Evolutionary conservation across 108 stramenopile species (phyloP).

Genomic region (Epithemia pelagica): DNA sequence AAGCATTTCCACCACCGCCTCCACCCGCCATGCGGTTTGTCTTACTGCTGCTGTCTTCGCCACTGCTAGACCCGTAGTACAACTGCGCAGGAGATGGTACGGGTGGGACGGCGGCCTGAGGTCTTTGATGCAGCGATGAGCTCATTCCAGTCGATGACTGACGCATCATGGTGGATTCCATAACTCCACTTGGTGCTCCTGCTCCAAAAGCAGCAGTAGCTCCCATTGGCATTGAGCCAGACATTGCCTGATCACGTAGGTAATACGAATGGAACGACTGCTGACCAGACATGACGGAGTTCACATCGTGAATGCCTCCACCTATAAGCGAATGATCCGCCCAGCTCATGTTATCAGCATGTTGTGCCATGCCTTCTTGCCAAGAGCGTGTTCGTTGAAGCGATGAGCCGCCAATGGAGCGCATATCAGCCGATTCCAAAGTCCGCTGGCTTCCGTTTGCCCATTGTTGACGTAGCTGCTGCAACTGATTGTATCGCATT

Average conservation of each 20-base stretch:
- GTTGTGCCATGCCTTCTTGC: neutral
- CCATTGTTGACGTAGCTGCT: neutral
- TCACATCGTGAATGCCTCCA: slow-evolving; percentile 10
- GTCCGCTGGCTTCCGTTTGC: neutral
- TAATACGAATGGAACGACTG: slow-evolving; percentile 5
- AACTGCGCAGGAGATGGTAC: neutral
- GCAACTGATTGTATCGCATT: neutral
- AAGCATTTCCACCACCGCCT: slow-evolving; percentile 5
- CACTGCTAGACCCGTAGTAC: neutral
- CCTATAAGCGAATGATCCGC: slow-evolving; percentile 6
- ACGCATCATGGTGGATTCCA: neutral
- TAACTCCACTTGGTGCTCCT: neutral
- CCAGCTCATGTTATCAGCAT: neutral
- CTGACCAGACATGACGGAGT: slow-evolving; percentile 4
- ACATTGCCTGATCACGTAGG: neutral
- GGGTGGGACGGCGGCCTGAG: neutral
- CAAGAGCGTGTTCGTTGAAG: neutral
- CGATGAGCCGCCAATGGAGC: neutral
- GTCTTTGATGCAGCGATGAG: neutral
- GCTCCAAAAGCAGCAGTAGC: neutral
- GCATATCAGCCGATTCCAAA: neutral
- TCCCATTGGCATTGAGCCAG: neutral
- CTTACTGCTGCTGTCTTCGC: neutral
- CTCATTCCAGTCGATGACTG: neutral
- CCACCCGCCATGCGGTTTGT: neutral